Evolutionary conservation across 495 filamentous ascomycete genomes (phyloP).

Genomic region (Entonaema liquescens): DNA sequence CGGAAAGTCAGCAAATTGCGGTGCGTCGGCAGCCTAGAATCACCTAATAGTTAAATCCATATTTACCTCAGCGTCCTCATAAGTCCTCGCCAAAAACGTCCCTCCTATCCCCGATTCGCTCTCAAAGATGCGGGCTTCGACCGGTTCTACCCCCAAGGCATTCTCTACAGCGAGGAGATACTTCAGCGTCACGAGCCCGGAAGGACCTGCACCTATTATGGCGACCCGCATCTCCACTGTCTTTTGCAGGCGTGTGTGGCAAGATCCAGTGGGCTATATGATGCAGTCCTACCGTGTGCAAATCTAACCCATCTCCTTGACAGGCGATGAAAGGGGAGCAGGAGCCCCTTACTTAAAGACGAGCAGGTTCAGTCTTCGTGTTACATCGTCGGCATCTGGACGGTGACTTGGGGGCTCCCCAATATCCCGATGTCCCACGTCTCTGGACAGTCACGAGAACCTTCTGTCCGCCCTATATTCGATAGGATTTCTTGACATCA

Average conservation of each 20-base stretch:
- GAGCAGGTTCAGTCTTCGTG: neutral
- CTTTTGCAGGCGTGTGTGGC: constrained; percentile 22
- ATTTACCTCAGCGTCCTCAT: constrained; percentile 50
- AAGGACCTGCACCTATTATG: constrained; percentile 56
- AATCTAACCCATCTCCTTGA: constrained; percentile 3
- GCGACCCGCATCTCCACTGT: constrained; percentile 46
- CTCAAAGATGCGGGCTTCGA: constrained; percentile 51
- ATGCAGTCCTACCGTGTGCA: constrained; percentile 32
- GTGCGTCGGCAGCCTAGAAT: too few species aligned
- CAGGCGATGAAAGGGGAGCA: neutral
- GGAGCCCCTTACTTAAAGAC: neutral
- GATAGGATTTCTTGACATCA: neutral
- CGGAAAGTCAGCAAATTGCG: constrained; percentile 1
- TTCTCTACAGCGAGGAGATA: constrained; percentile 50
- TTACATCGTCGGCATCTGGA: constrained; percentile 17
- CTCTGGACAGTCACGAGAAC: constrained; percentile 29
- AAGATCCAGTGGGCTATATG: constrained; percentile 30
- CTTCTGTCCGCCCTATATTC: constrained; percentile 2
- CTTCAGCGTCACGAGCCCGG: constrained; percentile 57
- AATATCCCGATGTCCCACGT: constrained; percentile 2
- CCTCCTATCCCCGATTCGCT: constrained; percentile 43
- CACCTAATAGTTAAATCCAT: too few species aligned
- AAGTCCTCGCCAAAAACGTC: constrained; percentile 46
- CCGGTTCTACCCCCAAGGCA: constrained; percentile 40
- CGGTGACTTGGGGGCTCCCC: constrained; percentile 19